Evolutionary conservation across 176 grass and related monocot genomes (phyloP).

Genomic region (Zea mays): Zm-B73-REFERENCE-NAM-5.0 NC_050098.1:111868001-111868500

Average conservation of each 20-base stretch:
- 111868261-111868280: neutral
- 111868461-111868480: neutral
- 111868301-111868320: neutral
- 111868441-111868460: neutral
- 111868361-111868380: neutral
- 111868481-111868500: neutral
- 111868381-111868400: neutral
- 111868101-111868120: slow-evolving; percentile 87
- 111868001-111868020: no score
- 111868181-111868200: slow-evolving; percentile 65
- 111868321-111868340: neutral
- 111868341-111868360: neutral
- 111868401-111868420: neutral
- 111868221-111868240: slow-evolving; percentile 31
- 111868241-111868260: neutral
- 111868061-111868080: no score
- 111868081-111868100: no score
- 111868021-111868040: no score
- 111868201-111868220: slow-evolving; percentile 23
- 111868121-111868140: slow-evolving; percentile 82
- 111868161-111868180: slow-evolving; percentile 69
- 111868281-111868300: neutral
- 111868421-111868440: neutral
- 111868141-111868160: slow-evolving; percentile 92
- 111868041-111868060: no score